These are phyloP conservation scores for Rhodotorula sp. DNA, from an alignment of 1,284 basidiomycete species.

Conservation along the genomic window DNA sequence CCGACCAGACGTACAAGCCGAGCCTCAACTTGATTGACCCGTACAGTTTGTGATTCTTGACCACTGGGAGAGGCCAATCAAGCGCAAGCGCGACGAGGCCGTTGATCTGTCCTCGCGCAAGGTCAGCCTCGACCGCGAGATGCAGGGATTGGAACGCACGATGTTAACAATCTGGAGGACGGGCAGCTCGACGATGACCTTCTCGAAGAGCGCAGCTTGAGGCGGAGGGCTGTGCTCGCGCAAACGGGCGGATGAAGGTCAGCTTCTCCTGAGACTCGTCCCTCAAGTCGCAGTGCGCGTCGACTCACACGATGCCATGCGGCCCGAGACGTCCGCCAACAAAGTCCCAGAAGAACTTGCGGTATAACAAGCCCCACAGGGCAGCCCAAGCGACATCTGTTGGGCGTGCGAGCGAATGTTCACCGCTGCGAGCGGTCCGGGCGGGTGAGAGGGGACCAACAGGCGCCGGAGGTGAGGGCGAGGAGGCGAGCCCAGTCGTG, in stretches of 20 bases:
- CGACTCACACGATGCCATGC: conserved; percentile 72
- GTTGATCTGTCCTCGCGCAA: conserved; percentile 47
- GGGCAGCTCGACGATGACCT: conserved; percentile 69
- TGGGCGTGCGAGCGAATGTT: neutral
- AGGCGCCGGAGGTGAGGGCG: conserved; percentile 66
- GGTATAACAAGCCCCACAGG: conserved; percentile 73
- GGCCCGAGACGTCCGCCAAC: conserved; percentile 53
- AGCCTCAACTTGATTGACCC: conserved; percentile 14
- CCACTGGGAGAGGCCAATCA: conserved; percentile 52
- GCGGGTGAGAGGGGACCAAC: conserved; percentile 54
- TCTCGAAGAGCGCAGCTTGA: conserved; percentile 62
- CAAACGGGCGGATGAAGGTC: neutral
- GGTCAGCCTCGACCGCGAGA: neutral
- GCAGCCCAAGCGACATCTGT: conserved; percentile 73
- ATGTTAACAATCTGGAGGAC: conserved; percentile 67
- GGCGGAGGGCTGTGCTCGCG: conserved; percentile 59
- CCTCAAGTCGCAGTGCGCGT: neutral
- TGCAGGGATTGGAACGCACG: conserved; percentile 7
- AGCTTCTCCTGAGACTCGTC: neutral
- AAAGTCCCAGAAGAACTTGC: conserved; percentile 84
- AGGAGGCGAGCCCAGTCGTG: conserved; percentile 72
- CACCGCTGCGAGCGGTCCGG: neutral
- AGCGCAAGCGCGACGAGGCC: conserved; percentile 61
- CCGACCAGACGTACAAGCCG: conserved; percentile 24
- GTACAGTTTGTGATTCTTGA: conserved; percentile 13